phyloP scores from a whole-genome alignment of 495 filamentous ascomycete genomes.

The Aspergillus ellipticus region DNA sequence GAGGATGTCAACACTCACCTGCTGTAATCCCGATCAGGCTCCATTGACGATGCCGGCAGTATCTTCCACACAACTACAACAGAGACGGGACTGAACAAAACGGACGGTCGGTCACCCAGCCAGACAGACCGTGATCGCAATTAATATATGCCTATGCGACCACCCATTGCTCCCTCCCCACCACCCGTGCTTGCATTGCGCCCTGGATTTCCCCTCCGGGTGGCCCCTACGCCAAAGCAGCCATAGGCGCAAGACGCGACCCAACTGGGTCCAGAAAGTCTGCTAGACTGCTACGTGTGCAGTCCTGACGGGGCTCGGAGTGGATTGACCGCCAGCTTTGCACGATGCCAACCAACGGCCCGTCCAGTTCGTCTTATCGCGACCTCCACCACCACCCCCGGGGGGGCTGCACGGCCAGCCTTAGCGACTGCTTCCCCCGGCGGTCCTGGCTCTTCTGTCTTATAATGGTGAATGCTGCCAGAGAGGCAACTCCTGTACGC shows the following conservation, averaged over 20 bases:
- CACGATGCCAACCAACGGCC: conserved; percentile 9
- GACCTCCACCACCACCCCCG: conserved; percentile 1
- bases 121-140: conserved; percentile 16
- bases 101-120: background rate
- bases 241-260: conserved; percentile 22
- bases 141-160: background rate
- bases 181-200: background rate
- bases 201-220: background rate
- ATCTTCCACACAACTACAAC: background rate
- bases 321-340: conserved; percentile 22
- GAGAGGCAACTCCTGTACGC: background rate
- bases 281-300: conserved; percentile 34
- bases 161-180: background rate
- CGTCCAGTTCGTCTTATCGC: conserved; percentile 7
- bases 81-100: conserved; percentile 6
- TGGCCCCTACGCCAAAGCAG: conserved; percentile 2
- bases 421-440: background rate
- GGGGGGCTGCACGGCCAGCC: background rate
- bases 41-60: conserved; percentile 24
- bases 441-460: background rate
- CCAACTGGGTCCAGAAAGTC: conserved; percentile 19
- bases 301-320: conserved; percentile 26
- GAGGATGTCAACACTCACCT: conserved; percentile 25
- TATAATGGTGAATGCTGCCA: background rate
- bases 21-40: conserved; percentile 26